Evolutionary conservation across 192 early-diverging fungal genomes (phyloP), one percentile per base, ranked within the genome.

Genomic region (Helicostylum pulchrum): DNA sequence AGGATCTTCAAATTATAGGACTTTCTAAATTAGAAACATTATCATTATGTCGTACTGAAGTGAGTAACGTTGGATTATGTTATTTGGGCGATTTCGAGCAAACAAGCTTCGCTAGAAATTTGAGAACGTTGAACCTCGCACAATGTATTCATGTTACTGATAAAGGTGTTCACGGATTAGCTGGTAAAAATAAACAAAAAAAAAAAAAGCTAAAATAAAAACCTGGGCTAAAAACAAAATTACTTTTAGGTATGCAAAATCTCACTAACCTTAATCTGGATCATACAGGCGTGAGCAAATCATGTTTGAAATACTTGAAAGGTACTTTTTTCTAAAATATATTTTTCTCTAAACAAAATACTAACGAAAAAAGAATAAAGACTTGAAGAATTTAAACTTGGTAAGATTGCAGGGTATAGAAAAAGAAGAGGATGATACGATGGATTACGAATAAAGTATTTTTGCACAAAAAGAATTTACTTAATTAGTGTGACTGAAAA

Each of bases 241-340:
- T 15, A 58, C 32, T 64, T n/a, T 19, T 55, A 30, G 53, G 50
- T 0, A 66, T 71, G n/a, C 31, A 64, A 0, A 65, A 63, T 19
- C 61, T 78, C 36, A 57, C 39, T 21, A 61, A 74, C 4, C 64
- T 78, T n/a, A 78, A 73, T 23, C 61, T 78, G 20, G 74, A 78
- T 32, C 56, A 75, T n/a, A 78, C 77, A 7, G 67, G 66, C 46
- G 77, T 76, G 12, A 67, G 65, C 31, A 48, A 58, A 46, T 42
- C 17, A 12, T 67, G 65, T 36, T 47, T 67, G 21, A 36, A 17
- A 14, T 53, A 67, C 48, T 42, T 67, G 23, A 39, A 31, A 49
- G 65, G 65, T 67, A 46, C 9, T 9, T 10, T n/a, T n/a, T n/a
- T n/a, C n/a, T n/a, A n/a, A n/a, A 39, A 6, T 39, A 39, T 9